Percentiles rank a stretch among this genome's conserved stretches.
Evolutionary conservation across 306 rosid species (phyloP).

Genomic region (Begonia loranthoides): DNA sequence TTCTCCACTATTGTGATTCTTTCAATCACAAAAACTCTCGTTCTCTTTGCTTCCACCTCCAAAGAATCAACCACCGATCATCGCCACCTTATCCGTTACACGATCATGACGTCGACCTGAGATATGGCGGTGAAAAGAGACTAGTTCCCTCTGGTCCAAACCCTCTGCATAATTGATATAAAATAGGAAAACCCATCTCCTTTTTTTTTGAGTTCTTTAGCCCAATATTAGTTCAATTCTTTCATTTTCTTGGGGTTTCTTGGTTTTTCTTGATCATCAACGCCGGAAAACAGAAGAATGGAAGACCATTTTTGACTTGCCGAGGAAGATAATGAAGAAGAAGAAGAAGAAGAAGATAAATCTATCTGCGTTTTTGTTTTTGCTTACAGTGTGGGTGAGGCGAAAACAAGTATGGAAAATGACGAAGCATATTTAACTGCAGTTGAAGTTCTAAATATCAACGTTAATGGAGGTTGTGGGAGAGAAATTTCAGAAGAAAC

Average conservation of each 20-base stretch:
- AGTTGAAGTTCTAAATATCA: not conserved
- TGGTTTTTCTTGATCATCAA: not conserved
- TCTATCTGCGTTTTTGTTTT: conserved; percentile 79
- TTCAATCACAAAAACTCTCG: conserved; percentile 40
- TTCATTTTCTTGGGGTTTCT: too few species aligned
- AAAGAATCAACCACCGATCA: conserved; percentile 16
- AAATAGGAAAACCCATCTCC: conserved; percentile 1
- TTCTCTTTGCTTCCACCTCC: conserved; percentile 52
- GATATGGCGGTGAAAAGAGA: conserved; percentile 77
- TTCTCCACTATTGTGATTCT: conserved; percentile 30
- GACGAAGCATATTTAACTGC: too few species aligned
- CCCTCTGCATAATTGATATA: conserved; percentile 81
- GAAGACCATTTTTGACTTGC: too few species aligned
- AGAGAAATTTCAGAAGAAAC: conserved; percentile 39
- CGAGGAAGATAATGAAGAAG: too few species aligned
- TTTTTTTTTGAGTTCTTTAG: conserved; percentile 7
- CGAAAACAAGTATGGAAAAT: conserved; percentile 61
- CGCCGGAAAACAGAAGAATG: not conserved
- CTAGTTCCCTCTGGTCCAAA: conserved; percentile 89
- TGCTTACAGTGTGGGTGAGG: conserved; percentile 5
- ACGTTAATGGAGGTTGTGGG: conserved; percentile 6
- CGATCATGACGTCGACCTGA: conserved; percentile 38
- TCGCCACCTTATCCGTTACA: conserved; percentile 8
- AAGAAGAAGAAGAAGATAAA: too few species aligned
- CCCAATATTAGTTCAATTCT: not conserved